phyloP scores from a whole-genome alignment of 805 yeast genomes.

The Yamadazyma kitorensis region DNA sequence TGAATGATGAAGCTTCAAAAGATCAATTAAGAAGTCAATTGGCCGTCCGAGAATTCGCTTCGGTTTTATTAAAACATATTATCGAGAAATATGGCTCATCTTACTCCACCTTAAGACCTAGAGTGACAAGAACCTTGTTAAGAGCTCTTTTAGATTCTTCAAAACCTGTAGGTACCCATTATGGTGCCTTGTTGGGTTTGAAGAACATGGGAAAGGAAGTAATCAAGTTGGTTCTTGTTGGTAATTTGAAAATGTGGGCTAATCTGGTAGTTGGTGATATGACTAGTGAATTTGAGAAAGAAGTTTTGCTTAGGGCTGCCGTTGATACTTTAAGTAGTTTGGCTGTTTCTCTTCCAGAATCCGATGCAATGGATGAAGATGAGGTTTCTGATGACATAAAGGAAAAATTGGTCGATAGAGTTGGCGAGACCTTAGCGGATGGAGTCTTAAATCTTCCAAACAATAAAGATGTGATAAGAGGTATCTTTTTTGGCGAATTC shows the following conservation, averaged over 20 bases:
- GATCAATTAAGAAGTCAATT: slow-evolving; percentile 34
- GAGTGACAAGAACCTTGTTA: slow-evolving; percentile 88
- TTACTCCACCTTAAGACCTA: slow-evolving; percentile 84
- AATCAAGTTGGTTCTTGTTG: slow-evolving; percentile 75
- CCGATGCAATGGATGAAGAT: slow-evolving; percentile 33
- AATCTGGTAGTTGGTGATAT: slow-evolving; percentile 50
- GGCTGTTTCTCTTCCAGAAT: slow-evolving; percentile 22
- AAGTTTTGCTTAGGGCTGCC: slow-evolving; percentile 44
- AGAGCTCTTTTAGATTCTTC: slow-evolving; percentile 86
- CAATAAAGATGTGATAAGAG: slow-evolving; percentile 52
- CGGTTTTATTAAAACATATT: slow-evolving; percentile 77
- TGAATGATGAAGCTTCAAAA: slow-evolving; percentile 25
- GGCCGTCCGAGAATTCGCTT: slow-evolving; percentile 85
- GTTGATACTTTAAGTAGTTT: slow-evolving; percentile 55
- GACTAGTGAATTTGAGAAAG: slow-evolving; percentile 43
- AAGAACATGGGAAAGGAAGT: slow-evolving; percentile 85
- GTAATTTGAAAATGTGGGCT: slow-evolving; percentile 82
- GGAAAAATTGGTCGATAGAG: slow-evolving; percentile 49
- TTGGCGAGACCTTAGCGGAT: slow-evolving; percentile 59
- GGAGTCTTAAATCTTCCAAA: slow-evolving; percentile 46
- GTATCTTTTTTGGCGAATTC: slow-evolving; percentile 71
- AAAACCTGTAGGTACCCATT: slow-evolving; percentile 84
- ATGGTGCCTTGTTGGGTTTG: slow-evolving; percentile 86
- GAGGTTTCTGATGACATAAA: slow-evolving; percentile 31
- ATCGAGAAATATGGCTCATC: slow-evolving; percentile 76